These are phyloP conservation scores for Botrytis aclada DNA, from an alignment of 2,329 filamentous ascomycete species.

Conservation along the genomic window DNA sequence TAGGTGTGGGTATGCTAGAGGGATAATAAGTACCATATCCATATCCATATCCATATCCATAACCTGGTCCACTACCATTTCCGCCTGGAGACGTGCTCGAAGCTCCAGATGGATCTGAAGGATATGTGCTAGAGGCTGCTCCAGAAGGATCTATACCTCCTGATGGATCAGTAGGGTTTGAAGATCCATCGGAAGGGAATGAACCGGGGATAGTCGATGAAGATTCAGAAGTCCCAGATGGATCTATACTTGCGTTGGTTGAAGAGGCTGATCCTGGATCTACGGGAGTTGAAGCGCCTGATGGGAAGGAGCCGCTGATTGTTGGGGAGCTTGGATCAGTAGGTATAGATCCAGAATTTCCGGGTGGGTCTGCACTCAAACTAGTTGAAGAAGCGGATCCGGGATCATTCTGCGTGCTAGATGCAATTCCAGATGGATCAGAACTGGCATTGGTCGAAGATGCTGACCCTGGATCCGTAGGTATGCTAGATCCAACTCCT, in stretches of 20 bases:
- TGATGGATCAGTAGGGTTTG: not conserved
- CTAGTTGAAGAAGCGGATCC: not conserved
- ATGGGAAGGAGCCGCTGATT: not conserved
- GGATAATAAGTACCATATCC: slow-evolving; percentile 4
- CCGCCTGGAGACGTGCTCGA: not conserved
- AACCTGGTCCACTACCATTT: not conserved
- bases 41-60: not conserved
- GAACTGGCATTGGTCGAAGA: not conserved
- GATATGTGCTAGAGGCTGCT: not conserved
- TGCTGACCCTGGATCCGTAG: not conserved
- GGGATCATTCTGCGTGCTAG: not conserved
- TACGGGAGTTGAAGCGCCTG: not conserved
- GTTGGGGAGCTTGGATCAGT: not conserved
- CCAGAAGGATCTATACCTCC: not conserved
- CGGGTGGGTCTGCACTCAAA: not conserved
- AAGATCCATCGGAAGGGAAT: not conserved
- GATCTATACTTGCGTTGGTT: not conserved
- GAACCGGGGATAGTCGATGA: not conserved
- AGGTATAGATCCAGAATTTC: not conserved
- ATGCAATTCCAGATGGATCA: not conserved
- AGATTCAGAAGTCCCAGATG: not conserved
- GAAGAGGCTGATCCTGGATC: not conserved
- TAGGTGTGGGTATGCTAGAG: not conserved
- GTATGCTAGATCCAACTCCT: not conserved
- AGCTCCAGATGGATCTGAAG: not conserved